Evolutionary conservation across 2,329 filamentous ascomycete species (phyloP).

Genomic region (Clonostachys sp.): DNA sequence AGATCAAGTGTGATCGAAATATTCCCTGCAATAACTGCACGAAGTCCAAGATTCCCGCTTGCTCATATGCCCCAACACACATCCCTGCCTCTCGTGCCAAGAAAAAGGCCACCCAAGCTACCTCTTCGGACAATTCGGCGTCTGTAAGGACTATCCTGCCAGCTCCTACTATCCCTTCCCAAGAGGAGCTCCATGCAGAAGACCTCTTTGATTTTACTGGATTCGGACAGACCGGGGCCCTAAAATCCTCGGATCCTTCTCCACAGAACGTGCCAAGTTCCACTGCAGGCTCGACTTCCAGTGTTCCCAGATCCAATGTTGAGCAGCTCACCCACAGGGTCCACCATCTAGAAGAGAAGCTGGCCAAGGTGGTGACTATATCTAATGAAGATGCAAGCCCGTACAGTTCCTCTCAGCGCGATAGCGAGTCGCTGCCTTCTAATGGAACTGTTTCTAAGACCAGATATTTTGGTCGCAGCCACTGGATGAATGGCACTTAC

Average conservation of each 20-base stretch:
- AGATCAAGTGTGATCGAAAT: constrained; percentile 57
- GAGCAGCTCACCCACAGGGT: constrained; percentile 3
- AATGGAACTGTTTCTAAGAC: constrained; percentile 34
- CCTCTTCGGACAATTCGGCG: no score
- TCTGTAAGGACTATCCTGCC: no score
- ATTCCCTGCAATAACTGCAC: constrained; percentile 55
- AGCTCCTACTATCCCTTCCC: no score
- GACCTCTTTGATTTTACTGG: no score
- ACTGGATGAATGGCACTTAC: constrained; percentile 41
- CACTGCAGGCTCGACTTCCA: neutral
- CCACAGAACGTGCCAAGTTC: no score
- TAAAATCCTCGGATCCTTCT: no score
- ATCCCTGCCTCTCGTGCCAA: constrained; percentile 17
- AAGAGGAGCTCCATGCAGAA: no score
- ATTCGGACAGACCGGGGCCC: no score
- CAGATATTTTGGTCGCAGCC: constrained; percentile 41
- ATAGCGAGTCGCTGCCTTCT: constrained; percentile 8
- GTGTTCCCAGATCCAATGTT: neutral
- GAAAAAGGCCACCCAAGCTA: constrained; percentile 4
- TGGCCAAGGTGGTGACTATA: neutral
- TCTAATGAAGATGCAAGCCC: constrained; percentile 9
- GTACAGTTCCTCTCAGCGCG: constrained; percentile 1
- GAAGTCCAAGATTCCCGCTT: constrained; percentile 48
- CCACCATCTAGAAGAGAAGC: constrained; percentile 4
- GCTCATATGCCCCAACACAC: constrained; percentile 42